Conservation (phyloP, 163 green algal species). For the Volvox carteri region DNA sequence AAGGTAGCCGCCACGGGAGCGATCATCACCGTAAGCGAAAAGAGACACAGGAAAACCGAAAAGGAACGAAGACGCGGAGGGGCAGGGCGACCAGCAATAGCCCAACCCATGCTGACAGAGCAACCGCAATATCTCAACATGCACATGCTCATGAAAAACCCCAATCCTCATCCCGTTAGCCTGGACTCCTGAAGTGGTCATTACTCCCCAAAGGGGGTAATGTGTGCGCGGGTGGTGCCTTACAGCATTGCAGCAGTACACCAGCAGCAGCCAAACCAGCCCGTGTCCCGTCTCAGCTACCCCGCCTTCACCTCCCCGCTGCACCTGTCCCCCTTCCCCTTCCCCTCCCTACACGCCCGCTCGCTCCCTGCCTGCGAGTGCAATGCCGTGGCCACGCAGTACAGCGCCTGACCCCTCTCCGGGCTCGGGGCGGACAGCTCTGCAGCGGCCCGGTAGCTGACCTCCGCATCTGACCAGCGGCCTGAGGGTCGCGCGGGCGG, state of each 20-base stretch:
- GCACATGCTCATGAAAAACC: not conserved
- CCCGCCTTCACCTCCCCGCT: not conserved
- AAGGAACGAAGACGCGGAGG: not conserved
- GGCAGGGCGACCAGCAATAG: not conserved
- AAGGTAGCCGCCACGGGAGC: no score
- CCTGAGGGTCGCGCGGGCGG: not conserved
- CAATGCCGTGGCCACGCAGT: constrained; percentile 63
- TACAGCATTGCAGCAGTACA: no score
- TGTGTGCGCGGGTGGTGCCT: no score
- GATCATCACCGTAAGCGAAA: no score
- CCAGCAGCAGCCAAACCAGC: no score
- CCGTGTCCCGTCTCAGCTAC: no score
- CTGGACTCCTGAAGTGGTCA: not conserved
- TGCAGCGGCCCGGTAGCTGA: constrained; percentile 48
- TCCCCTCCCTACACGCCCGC: not conserved
- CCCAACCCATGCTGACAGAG: not conserved
- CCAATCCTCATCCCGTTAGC: not conserved
- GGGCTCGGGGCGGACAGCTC: constrained; percentile 2
- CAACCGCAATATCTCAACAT: not conserved
- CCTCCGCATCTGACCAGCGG: constrained; percentile 57
- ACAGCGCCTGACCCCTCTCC: constrained; percentile 62
- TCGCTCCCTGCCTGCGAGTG: constrained; percentile 41
- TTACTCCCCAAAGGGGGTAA: not conserved
- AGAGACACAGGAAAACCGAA: not conserved
- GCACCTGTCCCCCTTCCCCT: not conserved